Percentiles rank a stretch among this genome's conserved stretches.
Conservation (phyloP, 1,284 basidiomycete species). For the Fereydounia khargensis region DNA sequence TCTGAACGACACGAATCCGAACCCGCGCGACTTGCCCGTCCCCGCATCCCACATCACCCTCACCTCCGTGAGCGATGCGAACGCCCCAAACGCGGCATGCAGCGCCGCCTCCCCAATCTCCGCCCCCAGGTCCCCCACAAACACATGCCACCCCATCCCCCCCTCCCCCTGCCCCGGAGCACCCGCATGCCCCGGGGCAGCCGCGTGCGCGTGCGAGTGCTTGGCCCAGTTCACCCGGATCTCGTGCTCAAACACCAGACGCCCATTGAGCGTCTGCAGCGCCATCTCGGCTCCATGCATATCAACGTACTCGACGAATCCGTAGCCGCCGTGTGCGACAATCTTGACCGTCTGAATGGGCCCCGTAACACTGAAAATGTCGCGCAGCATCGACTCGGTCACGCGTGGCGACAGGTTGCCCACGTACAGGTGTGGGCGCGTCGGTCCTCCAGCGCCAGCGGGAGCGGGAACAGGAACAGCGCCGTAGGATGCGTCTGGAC, state of each 20-base stretch:
- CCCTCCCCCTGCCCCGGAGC: too few species aligned
- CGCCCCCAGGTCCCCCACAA: slow-evolving; percentile 94
- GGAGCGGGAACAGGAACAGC: too few species aligned
- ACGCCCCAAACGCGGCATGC: slow-evolving; percentile 88
- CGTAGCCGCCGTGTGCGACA: slow-evolving; percentile 95
- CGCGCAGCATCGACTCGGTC: slow-evolving; percentile 71
- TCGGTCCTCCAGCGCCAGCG: background rate
- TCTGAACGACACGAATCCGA: slow-evolving; percentile 88
- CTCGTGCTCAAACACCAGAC: slow-evolving; percentile 89
- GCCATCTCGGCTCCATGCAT: slow-evolving; percentile 97
- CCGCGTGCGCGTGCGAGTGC: slow-evolving; percentile 7
- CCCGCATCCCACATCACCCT: slow-evolving; percentile 99
- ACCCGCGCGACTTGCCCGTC: slow-evolving; percentile 92
- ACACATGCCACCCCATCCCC: slow-evolving; percentile 91
- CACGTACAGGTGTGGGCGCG: slow-evolving; percentile 83
- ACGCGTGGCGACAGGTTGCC: slow-evolving; percentile 92
- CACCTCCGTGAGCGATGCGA: slow-evolving; percentile 90
- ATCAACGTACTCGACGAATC: slow-evolving; percentile 89
- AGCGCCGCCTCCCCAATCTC: slow-evolving; percentile 98
- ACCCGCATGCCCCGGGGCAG: slow-evolving; percentile 66
- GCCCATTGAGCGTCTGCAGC: slow-evolving; percentile 90
- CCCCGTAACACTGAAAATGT: slow-evolving; percentile 93
- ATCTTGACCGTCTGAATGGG: slow-evolving; percentile 97
- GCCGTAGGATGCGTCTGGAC: too few species aligned
- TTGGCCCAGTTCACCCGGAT: slow-evolving; percentile 57